Evolutionary conservation across 2,329 filamentous ascomycete genomes (phyloP), one percentile per base, ranked within the genome.

Genomic region (Alternaria arbusti): DNA sequence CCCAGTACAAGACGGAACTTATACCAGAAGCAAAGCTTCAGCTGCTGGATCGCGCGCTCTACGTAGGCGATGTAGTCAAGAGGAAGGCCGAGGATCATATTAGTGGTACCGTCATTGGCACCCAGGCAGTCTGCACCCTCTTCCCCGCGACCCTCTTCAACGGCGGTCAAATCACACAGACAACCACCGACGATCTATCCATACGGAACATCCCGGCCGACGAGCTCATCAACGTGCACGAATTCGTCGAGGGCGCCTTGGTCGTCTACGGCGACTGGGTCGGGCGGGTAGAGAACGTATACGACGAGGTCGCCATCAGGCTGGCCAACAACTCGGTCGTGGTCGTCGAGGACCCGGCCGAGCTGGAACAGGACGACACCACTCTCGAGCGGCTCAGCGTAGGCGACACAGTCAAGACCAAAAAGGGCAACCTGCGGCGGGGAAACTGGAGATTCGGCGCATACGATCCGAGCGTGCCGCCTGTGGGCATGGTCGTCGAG

Each of bases 11-110:
- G 56, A 78, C 80, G 3, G 78, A 82, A 59, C 72, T 84, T 17
- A 74, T 84, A 26, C 76, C 77, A 1, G 78, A 80, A 52, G 68
- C 81, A 11, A 80, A 83, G 23, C 77, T 89, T 46, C 77, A 80
- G 15, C 77, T 89, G 22, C 74, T 88, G 28, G 86, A 88, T 74
- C 83, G 87, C n/a, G 78, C 80, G 1, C 75, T 88, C 13, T 80
- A 83, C 52, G 82, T 88, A 15, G 87, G 87, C 25, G 85, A 88
- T 68, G 78, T 84, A 12, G 86, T 89, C 55, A 88, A 87, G 73
- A 78, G 80, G 32, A 78, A 80, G 44, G 75, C 80, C 0, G 80
- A 80, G 22, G 82, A 84, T 66, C 79, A 83, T 15, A 82, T 85
- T 76, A 86, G 84, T 56, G 87, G 87, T 25, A 86, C 84, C 3